phyloP scores from a whole-genome alignment of 2,329 filamentous ascomycete species.

The Aspergillus sojae region DNA sequence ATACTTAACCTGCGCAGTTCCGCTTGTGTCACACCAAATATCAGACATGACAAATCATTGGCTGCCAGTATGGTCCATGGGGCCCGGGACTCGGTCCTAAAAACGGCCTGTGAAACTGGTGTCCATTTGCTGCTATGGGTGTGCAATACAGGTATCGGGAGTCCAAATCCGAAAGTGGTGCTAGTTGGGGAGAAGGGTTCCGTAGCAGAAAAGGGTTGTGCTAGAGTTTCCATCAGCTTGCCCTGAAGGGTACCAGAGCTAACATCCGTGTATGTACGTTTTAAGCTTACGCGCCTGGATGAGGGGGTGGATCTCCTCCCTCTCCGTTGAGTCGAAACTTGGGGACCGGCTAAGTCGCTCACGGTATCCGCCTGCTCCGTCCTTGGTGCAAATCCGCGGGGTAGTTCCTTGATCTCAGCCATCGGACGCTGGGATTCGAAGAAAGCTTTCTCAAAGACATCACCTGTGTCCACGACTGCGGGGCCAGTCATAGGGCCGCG shows the following conservation, averaged over 20 bases:
- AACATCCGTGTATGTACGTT: slow-evolving; percentile 86
- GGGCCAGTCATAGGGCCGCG: slow-evolving; percentile 78
- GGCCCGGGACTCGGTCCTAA: slow-evolving; percentile 86
- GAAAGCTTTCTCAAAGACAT: slow-evolving; percentile 86
- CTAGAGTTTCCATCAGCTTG: slow-evolving; percentile 81
- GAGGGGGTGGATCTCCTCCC: slow-evolving; percentile 49
- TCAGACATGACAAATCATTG: slow-evolving; percentile 91
- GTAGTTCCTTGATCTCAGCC: slow-evolving; percentile 22
- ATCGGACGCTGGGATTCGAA: slow-evolving; percentile 42
- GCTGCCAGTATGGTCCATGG: slow-evolving; percentile 97
- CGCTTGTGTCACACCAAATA: slow-evolving; percentile 98
- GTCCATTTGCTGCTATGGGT: slow-evolving; percentile 88
- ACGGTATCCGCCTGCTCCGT: slow-evolving; percentile 29
- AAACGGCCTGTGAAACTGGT: slow-evolving; percentile 91
- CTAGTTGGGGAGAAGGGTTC: slow-evolving; percentile 47
- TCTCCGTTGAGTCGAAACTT: slow-evolving; percentile 33
- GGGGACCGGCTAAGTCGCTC: slow-evolving; percentile 35
- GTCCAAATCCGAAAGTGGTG: slow-evolving; percentile 41
- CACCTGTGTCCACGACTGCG: slow-evolving; percentile 70
- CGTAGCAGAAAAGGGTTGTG: slow-evolving; percentile 73
- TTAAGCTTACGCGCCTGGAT: slow-evolving; percentile 69
- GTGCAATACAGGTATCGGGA: slow-evolving; percentile 64
- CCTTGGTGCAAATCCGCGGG: slow-evolving; percentile 25
- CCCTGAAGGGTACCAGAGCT: slow-evolving; percentile 74
- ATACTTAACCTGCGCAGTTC: slow-evolving; percentile 96